phyloP scores from a whole-genome alignment of 2,329 filamentous ascomycete species.

The Colletotrichum abscissum region DNA sequence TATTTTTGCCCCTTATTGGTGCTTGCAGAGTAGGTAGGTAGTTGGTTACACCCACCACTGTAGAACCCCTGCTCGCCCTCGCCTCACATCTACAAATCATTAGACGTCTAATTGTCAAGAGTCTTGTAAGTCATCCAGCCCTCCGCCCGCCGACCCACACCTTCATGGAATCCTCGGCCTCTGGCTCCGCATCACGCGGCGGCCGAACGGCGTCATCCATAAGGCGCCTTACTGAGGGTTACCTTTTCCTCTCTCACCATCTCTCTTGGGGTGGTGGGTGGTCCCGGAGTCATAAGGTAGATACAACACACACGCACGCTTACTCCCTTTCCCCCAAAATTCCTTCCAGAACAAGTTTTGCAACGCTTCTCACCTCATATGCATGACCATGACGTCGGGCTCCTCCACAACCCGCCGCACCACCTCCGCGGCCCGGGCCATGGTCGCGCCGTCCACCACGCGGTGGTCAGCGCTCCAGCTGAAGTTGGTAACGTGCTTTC shows the following conservation, averaged over 20 bases:
- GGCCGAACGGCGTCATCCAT: not conserved
- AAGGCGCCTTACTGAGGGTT: not conserved
- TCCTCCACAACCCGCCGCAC: slow-evolving; percentile 84
- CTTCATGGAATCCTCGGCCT: too few relatives aligned
- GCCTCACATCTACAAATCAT: slow-evolving; percentile 12
- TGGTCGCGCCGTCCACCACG: slow-evolving; percentile 93
- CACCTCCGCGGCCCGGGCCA: slow-evolving; percentile 88
- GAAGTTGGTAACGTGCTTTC: slow-evolving; percentile 86
- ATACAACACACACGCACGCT: not conserved
- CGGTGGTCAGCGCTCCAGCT: slow-evolving; percentile 98
- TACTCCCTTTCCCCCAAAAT: not conserved
- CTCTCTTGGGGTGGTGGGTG: not conserved
- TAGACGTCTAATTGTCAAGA: slow-evolving; percentile 8
- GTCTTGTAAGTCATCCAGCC: not conserved
- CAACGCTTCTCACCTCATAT: slow-evolving; percentile 67
- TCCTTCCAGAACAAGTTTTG: not conserved
- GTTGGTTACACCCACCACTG: not conserved
- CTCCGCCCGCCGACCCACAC: not conserved
- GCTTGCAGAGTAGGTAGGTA: too few relatives aligned
- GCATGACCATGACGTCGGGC: slow-evolving; percentile 87
- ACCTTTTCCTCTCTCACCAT: not conserved
- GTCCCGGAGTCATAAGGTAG: not conserved
- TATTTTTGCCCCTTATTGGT: too few relatives aligned
- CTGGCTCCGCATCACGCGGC: slow-evolving; percentile 4
- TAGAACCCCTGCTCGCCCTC: not conserved